Percentiles rank a stretch among this genome's conserved stretches.
Conservation (phyloP, 2,329 filamentous ascomycete genomes). For the Dactylellina drechsleri region DNA sequence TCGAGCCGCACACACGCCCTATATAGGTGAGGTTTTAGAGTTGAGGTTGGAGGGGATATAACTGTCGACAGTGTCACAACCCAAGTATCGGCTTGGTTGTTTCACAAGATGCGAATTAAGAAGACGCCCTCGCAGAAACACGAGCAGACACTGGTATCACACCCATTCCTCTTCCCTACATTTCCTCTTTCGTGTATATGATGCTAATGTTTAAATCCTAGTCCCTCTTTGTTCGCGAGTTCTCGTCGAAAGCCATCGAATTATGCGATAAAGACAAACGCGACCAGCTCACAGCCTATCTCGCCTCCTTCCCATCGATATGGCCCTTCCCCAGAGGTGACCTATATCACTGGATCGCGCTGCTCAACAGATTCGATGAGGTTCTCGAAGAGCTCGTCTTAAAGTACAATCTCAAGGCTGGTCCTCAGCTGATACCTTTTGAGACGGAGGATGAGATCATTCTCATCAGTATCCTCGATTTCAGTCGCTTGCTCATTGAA, state of each 20-base stretch:
- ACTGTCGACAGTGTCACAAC: conserved; percentile 45
- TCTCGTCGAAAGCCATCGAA: conserved; percentile 73
- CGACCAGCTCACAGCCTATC: conserved; percentile 78
- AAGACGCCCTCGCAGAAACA: conserved; percentile 68
- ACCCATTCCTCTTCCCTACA: conserved; percentile 48
- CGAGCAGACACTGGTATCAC: conserved; percentile 65
- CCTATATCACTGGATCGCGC: conserved; percentile 96
- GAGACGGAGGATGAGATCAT: conserved; percentile 82
- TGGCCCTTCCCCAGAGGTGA: conserved; percentile 98
- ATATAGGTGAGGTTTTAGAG: conserved; percentile 40
- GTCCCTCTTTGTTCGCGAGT: conserved; percentile 88
- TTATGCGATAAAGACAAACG: conserved; percentile 53
- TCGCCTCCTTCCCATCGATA: conserved; percentile 82
- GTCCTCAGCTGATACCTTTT: conserved; percentile 76
- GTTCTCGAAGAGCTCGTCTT: conserved; percentile 83
- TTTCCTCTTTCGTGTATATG: conserved; percentile 57
- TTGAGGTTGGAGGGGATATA: conserved; percentile 52
- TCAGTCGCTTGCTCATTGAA: conserved; percentile 87
- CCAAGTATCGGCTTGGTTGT: conserved; percentile 54
- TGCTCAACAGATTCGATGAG: conserved; percentile 91
- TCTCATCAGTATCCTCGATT: conserved; percentile 80
- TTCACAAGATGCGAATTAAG: conserved; percentile 65
- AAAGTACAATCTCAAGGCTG: conserved; percentile 80
- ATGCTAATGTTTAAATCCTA: conserved; percentile 61
- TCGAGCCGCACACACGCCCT: neutral